These are phyloP conservation scores for Thamnidium elegans DNA, from an alignment of 192 early-diverging fungal species.

Conservation along the genomic window DNA sequence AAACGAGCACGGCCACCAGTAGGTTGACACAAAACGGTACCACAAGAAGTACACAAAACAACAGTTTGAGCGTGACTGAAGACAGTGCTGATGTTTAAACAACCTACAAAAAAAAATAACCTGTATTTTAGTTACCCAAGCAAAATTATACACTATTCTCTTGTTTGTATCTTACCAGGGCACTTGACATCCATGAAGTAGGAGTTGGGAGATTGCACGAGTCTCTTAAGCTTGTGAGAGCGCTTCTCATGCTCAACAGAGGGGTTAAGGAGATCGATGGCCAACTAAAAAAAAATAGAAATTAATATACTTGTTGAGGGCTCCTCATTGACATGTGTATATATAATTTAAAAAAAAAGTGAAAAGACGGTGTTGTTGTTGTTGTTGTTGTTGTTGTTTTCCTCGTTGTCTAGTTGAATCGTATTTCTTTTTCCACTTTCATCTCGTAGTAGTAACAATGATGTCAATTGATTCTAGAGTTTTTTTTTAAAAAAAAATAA, in stretches of 20 bases:
- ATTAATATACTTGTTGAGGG: not conserved
- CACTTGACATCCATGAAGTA: conserved; percentile 99
- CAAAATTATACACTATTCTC: not conserved
- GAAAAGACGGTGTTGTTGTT: too few relatives aligned
- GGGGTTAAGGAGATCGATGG: conserved; percentile 95
- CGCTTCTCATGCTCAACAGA: conserved; percentile 69
- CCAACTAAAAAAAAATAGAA: conserved; percentile 54
- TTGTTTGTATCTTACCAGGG: conserved; percentile 48
- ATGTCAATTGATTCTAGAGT: too few relatives aligned
- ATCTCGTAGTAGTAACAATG: too few relatives aligned
- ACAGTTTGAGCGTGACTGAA: conserved; percentile 99
- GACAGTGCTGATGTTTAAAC: conserved; percentile 97
- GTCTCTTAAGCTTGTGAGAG: conserved; percentile 61
- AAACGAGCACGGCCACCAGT: conserved; percentile 98
- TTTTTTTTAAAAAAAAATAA: too few relatives aligned
- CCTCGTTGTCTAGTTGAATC: too few relatives aligned
- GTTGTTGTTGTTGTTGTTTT: too few relatives aligned
- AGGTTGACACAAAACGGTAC: conserved; percentile 97
- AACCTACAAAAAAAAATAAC: conserved; percentile 51
- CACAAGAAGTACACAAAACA: conserved; percentile 93
- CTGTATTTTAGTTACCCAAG: not conserved
- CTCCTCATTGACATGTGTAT: too few relatives aligned
- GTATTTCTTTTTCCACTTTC: too few relatives aligned
- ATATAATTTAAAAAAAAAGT: too few relatives aligned
- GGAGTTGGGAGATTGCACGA: conserved; percentile 78